A percentile compares a stretch with the other conserved stretches of the same genome.
Evolutionary conservation across 2,329 filamentous ascomycete genomes (phyloP).

Genomic region (Dactylellina cionopaga): DNA sequence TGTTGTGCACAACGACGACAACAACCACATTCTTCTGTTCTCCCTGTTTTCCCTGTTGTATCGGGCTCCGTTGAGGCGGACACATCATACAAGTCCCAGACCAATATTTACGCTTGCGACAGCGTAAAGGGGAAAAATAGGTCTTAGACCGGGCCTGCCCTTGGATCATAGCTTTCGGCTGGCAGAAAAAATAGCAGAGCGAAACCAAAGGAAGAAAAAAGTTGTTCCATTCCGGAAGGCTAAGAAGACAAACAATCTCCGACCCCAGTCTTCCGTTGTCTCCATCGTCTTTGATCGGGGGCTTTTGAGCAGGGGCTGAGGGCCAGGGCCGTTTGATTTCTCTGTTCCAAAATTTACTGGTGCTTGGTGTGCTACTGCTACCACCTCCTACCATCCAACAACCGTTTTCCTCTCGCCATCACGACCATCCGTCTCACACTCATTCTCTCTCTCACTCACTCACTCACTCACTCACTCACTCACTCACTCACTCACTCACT

Average conservation of each 20-base stretch:
- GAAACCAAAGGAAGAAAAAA: conserved; percentile 48
- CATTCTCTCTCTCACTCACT: conserved; percentile 6
- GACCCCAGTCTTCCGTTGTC: conserved; percentile 51
- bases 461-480: not conserved
- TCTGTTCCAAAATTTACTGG: conserved; percentile 37
- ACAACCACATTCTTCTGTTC: conserved; percentile 29
- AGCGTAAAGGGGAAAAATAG: conserved; percentile 44
- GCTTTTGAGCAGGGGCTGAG: conserved; percentile 35
- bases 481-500: not conserved
- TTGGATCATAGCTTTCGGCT: conserved; percentile 46
- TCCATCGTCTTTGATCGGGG: conserved; percentile 49
- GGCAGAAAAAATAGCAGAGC: conserved; percentile 39
- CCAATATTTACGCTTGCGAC: conserved; percentile 51
- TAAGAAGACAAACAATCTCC: conserved; percentile 53
- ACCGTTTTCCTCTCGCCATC: not conserved
- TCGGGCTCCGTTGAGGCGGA: conserved; percentile 52
- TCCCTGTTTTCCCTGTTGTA: conserved; percentile 26
- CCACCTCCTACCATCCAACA: conserved; percentile 2
- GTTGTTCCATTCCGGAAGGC: conserved; percentile 54
- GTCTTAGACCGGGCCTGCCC: conserved; percentile 42
- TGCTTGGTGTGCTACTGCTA: conserved; percentile 3
- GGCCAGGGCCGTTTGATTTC: conserved; percentile 25
- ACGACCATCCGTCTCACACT: not conserved
- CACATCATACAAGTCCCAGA: conserved; percentile 50
- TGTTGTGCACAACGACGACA: conserved; percentile 41